phyloP scores from a whole-genome alignment of 305 asterid species.

The Fraxinus velutina region DNA sequence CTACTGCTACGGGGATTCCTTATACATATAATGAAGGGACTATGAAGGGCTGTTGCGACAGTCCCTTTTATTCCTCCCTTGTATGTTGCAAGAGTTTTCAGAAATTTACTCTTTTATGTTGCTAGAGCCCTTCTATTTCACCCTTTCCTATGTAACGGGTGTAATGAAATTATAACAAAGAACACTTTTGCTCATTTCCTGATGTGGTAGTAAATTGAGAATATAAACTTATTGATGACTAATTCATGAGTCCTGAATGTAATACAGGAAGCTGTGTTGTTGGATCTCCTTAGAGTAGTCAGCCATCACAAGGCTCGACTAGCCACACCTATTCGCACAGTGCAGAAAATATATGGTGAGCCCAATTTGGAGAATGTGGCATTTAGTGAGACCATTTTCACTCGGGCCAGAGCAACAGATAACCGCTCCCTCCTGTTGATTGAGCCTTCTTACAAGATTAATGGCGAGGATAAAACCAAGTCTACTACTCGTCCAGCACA shows the following conservation, averaged over 20 bases:
- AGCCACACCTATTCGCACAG: constrained; percentile 95
- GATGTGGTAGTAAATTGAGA: background rate
- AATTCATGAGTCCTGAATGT: background rate
- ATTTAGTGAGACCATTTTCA: constrained; percentile 48
- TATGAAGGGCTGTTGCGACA: background rate
- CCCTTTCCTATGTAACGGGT: background rate
- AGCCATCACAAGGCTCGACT: constrained; percentile 90
- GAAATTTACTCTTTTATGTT: background rate
- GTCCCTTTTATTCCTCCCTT: background rate
- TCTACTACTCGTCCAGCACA: constrained; percentile 41
- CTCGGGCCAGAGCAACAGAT: constrained; percentile 40
- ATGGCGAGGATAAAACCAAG: constrained; percentile 63
- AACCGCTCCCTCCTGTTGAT: constrained; percentile 48
- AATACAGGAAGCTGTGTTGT: constrained; percentile 72
- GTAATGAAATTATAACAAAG: background rate
- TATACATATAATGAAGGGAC: background rate
- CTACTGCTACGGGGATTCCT: background rate
- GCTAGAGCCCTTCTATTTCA: background rate
- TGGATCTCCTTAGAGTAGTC: constrained; percentile 81
- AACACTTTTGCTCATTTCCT: background rate
- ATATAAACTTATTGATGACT: background rate
- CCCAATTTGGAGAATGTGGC: constrained; percentile 62
- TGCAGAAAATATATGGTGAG: constrained; percentile 62
- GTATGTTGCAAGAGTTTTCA: background rate
- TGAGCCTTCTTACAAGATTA: constrained; percentile 72